Percentiles rank a stretch among this genome's conserved stretches.
These are phyloP conservation scores for Gossypium anomalum DNA, from an alignment of 345 rosid species.

Conservation along the genomic window DNA sequence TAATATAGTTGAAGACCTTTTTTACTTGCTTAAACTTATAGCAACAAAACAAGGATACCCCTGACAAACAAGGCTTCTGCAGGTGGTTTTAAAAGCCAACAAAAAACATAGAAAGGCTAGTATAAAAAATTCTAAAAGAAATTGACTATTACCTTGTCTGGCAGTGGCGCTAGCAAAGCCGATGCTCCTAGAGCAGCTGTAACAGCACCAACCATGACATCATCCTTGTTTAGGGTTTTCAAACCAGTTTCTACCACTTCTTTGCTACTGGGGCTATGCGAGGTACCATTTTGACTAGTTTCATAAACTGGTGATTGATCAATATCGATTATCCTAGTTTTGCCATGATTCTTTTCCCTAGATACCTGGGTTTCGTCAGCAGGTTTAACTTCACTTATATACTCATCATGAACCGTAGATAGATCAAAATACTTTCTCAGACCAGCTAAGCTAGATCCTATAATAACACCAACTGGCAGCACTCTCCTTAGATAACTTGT, in stretches of 20 bases:
- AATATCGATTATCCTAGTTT: constrained; percentile 14
- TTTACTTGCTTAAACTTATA: not conserved
- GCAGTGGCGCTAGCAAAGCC: constrained; percentile 57
- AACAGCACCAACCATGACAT: constrained; percentile 76
- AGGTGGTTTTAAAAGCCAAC: not conserved
- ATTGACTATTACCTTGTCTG: constrained; percentile 50
- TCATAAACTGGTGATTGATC: constrained; percentile 18
- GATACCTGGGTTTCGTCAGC: constrained; percentile 15
- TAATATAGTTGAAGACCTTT: not conserved
- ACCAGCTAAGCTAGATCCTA: constrained; percentile 90
- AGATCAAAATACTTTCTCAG: constrained; percentile 65
- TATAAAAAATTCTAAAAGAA: constrained; percentile 9
- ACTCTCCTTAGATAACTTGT: constrained; percentile 63
- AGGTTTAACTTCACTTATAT: constrained; percentile 23
- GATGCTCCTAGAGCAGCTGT: constrained; percentile 95
- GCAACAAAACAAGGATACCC: not conserved
- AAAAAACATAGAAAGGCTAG: not conserved
- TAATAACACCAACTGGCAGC: constrained; percentile 75
- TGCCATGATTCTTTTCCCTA: constrained; percentile 15
- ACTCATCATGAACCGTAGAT: constrained; percentile 32
- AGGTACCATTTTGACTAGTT: not conserved
- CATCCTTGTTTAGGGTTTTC: constrained; percentile 30
- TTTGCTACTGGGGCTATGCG: not conserved
- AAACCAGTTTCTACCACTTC: not conserved
- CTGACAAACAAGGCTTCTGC: not conserved